Base-by-base conservation (phyloP, 169 alveolate genomes). In the Eimeria praecox region DNA sequence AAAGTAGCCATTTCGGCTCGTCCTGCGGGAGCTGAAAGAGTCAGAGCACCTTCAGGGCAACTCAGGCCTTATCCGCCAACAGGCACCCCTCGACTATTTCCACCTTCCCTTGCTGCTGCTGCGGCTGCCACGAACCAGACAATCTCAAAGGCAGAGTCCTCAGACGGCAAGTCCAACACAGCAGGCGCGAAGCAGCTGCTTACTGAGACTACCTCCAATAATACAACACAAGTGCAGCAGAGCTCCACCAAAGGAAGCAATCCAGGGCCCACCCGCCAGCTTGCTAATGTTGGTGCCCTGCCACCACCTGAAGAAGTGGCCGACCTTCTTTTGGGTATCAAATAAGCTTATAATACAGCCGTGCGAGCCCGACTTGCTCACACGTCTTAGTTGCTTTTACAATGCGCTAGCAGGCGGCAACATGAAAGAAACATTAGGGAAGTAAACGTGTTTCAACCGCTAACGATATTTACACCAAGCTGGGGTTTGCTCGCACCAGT, bases 261-360 rank as follows among this genome's bases (percentile, higher is more conserved):
- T 5, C n/a, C 33, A 73, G 33, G 16, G 30, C 30, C 54, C 33
- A 3, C 18, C 38, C 49, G 12, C 83, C 88, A 78, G 0, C 27
- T n/a, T 78, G 42, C 64, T 27, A 12, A 40, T 30, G 22, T 44
- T 42, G 87, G 69, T 44, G 46, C 88, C 88, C 27, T 44, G 2
- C 44, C 66, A 12, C 59, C 88, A 44, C 66, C 88, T 49, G 64
- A 46, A 14, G 88, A 78, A 30, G 42, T 78, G 38, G 66, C 88
- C 66, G 49, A 44, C 27, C 64, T 78, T 9, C 88, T 78, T 44
- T n/a, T 49, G 46, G 88, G 88, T 44, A 42, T 78, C 12, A 44
- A 46, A 78, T 78, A n/a, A 42, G 66, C 66, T 0, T 27, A 44
- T 35, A 27, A 78, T 12, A 44, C 64, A 3, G 33, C 30, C 27